Conservation (phyloP, 2,329 filamentous ascomycete species). For the Penicillium sp. region DNA sequence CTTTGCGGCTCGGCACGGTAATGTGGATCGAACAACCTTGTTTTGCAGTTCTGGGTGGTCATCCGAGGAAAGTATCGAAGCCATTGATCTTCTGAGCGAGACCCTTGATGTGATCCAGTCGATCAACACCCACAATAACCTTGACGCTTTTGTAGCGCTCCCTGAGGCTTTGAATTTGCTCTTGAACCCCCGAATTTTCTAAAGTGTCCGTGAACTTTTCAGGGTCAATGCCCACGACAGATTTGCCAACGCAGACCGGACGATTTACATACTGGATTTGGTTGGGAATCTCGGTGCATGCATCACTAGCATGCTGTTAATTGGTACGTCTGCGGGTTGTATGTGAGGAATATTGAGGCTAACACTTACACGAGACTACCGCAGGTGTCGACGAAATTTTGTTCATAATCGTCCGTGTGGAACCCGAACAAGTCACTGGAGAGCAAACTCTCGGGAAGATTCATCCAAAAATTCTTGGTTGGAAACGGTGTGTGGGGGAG, state of each 20-base stretch:
- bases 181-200: conserved; percentile 69
- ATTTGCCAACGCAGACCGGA: conserved; percentile 82
- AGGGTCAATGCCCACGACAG: conserved; percentile 92
- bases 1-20: conserved; percentile 75
- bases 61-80: conserved; percentile 83
- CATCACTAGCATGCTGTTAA: conserved; percentile 27
- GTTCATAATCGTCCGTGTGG: conserved; percentile 94
- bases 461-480: conserved; percentile 86
- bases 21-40: conserved; percentile 87
- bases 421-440: conserved; percentile 92
- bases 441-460: conserved; percentile 75
- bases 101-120: conserved; percentile 95
- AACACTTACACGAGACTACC: conserved; percentile 68
- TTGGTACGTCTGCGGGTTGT: not conserved
- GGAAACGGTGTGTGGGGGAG: conserved; percentile 96
- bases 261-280: conserved; percentile 81
- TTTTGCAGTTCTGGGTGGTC: conserved; percentile 92
- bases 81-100: conserved; percentile 92
- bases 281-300: conserved; percentile 66
- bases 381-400: conserved; percentile 87
- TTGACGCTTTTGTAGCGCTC: conserved; percentile 86
- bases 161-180: conserved; percentile 72
- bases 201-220: conserved; percentile 86
- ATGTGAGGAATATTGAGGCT: not conserved
- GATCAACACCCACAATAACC: conserved; percentile 87